Percentiles rank a stretch among this genome's conserved stretches.
Evolutionary conservation across 2,329 filamentous ascomycete species (phyloP).

Genomic region (Fusarium odoratissimum): DNA sequence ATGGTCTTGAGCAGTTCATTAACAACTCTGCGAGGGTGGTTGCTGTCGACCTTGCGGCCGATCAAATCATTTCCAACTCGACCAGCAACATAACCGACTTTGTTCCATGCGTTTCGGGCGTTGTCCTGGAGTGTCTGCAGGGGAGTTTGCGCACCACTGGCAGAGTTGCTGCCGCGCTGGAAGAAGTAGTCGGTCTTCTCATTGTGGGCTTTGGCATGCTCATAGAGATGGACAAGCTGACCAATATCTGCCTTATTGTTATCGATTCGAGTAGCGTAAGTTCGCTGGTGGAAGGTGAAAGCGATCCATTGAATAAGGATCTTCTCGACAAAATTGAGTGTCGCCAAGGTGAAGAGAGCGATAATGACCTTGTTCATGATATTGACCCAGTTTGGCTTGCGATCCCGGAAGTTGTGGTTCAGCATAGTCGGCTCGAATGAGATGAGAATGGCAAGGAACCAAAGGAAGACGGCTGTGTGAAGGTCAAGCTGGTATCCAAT

Average conservation of each 20-base stretch:
- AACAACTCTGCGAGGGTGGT: constrained; percentile 86
- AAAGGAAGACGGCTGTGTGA: constrained; percentile 87
- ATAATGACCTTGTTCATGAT: constrained; percentile 89
- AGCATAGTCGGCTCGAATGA: constrained; percentile 88
- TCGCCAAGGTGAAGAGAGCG: constrained; percentile 80
- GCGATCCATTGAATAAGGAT: constrained; percentile 95
- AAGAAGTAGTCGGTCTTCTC: constrained; percentile 64
- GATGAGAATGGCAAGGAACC: constrained; percentile 87
- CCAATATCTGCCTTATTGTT: constrained; percentile 91
- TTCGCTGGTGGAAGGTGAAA: constrained; percentile 90
- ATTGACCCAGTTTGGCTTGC: constrained; percentile 75
- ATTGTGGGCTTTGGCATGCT: constrained; percentile 82
- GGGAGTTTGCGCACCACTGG: constrained; percentile 77
- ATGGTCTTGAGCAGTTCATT: constrained; percentile 80
- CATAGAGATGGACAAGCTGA: constrained; percentile 65
- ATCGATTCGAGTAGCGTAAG: constrained; percentile 90
- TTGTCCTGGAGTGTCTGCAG: constrained; percentile 78
- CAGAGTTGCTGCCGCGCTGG: constrained; percentile 54
- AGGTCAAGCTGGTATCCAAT: constrained; percentile 88
- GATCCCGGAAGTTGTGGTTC: constrained; percentile 53
- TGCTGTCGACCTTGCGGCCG: constrained; percentile 76
- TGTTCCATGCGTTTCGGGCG: constrained; percentile 79
- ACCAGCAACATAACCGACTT: constrained; percentile 86
- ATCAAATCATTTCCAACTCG: constrained; percentile 93
- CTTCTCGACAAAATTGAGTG: constrained; percentile 90